Evolutionary conservation across 2,329 filamentous ascomycete genomes (phyloP).

Genomic region (Pseudopyricularia javanii): DNA sequence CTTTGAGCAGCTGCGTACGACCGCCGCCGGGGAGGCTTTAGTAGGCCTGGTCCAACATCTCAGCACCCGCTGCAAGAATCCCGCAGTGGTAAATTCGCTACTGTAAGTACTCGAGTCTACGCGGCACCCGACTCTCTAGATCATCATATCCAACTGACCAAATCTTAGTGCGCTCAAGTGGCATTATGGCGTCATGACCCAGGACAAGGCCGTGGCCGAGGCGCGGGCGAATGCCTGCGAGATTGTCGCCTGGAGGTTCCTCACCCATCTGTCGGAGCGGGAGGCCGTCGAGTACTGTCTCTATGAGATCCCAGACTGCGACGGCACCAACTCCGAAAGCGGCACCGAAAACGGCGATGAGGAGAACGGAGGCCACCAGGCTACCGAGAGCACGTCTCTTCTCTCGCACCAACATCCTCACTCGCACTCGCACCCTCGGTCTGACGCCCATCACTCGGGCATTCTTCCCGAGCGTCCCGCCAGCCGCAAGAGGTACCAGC

Average conservation of each 20-base stretch:
- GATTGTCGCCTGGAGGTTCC: slow-evolving; percentile 69
- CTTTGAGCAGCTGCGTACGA: slow-evolving; percentile 63
- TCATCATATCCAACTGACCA: not conserved
- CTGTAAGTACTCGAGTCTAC: slow-evolving; percentile 51
- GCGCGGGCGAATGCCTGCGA: slow-evolving; percentile 65
- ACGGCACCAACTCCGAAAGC: slow-evolving; percentile 10
- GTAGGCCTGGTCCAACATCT: slow-evolving; percentile 52
- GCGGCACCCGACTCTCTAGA: not conserved
- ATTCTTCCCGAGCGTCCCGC: slow-evolving; percentile 18
- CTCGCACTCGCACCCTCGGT: slow-evolving; percentile 11
- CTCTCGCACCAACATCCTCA: too few species aligned
- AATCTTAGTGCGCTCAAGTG: slow-evolving; percentile 55
- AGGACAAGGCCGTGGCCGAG: slow-evolving; percentile 53
- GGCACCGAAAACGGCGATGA: slow-evolving; percentile 15
- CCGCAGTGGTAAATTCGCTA: slow-evolving; percentile 58
- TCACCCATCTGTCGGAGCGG: slow-evolving; percentile 56
- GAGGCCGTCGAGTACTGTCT: slow-evolving; percentile 66
- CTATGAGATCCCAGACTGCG: slow-evolving; percentile 49
- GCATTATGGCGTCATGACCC: slow-evolving; percentile 54
- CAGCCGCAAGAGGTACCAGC: slow-evolving; percentile 32
- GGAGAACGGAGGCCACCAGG: slow-evolving; percentile 19
- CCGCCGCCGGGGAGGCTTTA: slow-evolving; percentile 46
- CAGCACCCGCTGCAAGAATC: slow-evolving; percentile 51
- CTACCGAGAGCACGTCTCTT: slow-evolving; percentile 34
- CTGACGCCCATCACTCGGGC: slow-evolving; percentile 9